Base-by-base conservation (phyloP, 2,329 filamentous ascomycete genomes). In the Parastagonospora nodorum region DNA sequence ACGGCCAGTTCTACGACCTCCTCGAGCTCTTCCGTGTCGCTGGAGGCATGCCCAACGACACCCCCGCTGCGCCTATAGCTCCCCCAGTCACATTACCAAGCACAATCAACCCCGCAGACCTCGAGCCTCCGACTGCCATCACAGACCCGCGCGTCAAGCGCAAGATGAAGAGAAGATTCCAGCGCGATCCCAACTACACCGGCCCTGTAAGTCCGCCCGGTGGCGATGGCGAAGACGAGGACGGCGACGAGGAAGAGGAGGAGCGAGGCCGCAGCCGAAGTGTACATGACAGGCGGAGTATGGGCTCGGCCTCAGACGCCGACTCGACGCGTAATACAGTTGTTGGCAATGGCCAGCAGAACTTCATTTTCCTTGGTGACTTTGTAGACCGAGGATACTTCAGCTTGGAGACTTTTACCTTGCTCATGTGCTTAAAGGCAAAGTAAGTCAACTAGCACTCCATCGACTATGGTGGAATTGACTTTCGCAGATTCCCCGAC, bases 1-100 rank as follows among this genome's bases (percentile, higher is more conserved):
- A 99, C 76, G 94, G 94, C 65, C 94, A 99, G 77, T 97, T 97
- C 75, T 97, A 99, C 77, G 94, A 99, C 74, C 82, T 99, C 8
- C 85, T 97, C 55, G 94, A 99, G 79, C 86, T 99, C 42, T 99
- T 99, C 77, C 88, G 92, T 46, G 93, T 99, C 35, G 92, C 93
- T 40, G 94, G 94, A 54, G 94, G 94, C 60, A 97, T 97, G 90
- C 94, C 94, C 9, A 91, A 91, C 66, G 89, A 96, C 63, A 64
- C 74, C 65, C 83, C 84, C 33, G 50, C 63, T 4, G 67, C 68
- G 4, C 83, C 87, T 55, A 81, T 86, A 24, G 83, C 92, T 68
- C 88, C 89, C 12, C 83, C 86, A 64, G 88, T 87, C 9, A 78
- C 84, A 28, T 55, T 60, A 50, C 86, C 66, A 45, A 85, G 86